A percentile compares a stretch with the other conserved stretches of the same genome.
These are phyloP conservation scores for Agrostemma githago DNA, from an alignment of 148 eudicot species.

Conservation along the genomic window DNA sequence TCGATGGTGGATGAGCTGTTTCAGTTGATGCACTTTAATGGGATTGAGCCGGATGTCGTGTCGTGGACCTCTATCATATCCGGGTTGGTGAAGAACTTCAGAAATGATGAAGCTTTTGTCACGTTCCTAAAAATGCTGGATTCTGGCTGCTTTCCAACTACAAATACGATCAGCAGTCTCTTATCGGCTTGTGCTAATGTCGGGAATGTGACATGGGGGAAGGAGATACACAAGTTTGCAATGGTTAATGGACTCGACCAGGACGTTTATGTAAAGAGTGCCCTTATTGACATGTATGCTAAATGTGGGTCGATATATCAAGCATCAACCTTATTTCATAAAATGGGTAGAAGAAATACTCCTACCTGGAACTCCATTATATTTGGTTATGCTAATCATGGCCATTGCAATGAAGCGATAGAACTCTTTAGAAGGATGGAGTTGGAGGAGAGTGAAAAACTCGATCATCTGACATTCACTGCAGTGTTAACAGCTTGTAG, in stretches of 20 bases:
- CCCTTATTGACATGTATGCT: slow-evolving; percentile 79
- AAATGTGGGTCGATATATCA: slow-evolving; percentile 63
- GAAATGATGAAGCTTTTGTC: slow-evolving; percentile 44
- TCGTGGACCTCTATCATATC: slow-evolving; percentile 82
- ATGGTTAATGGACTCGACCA: slow-evolving; percentile 42
- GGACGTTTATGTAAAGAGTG: slow-evolving; percentile 63
- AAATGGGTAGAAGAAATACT: slow-evolving; percentile 45
- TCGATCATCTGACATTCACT: slow-evolving; percentile 71
- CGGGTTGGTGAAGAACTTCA: slow-evolving; percentile 63
- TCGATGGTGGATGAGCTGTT: slow-evolving; percentile 55
- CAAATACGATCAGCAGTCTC: slow-evolving; percentile 64
- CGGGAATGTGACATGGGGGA: slow-evolving; percentile 52
- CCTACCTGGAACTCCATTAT: slow-evolving; percentile 94
- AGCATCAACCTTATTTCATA: slow-evolving; percentile 52
- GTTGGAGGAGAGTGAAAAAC: slow-evolving; percentile 34
- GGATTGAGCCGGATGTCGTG: slow-evolving; percentile 74
- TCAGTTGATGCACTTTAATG: slow-evolving; percentile 41
- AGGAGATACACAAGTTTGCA: slow-evolving; percentile 72
- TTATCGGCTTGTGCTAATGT: slow-evolving; percentile 69
- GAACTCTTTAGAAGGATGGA: slow-evolving; percentile 55
- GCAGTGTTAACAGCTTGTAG: slow-evolving; percentile 82
- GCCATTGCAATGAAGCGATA: slow-evolving; percentile 59
- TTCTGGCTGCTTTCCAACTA: slow-evolving; percentile 41
- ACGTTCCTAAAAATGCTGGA: slow-evolving; percentile 56
- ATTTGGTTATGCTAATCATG: slow-evolving; percentile 81